These are phyloP conservation scores for Cercospora sojina DNA, from an alignment of 2,329 filamentous ascomycete genomes.

Conservation along the genomic window DNA sequence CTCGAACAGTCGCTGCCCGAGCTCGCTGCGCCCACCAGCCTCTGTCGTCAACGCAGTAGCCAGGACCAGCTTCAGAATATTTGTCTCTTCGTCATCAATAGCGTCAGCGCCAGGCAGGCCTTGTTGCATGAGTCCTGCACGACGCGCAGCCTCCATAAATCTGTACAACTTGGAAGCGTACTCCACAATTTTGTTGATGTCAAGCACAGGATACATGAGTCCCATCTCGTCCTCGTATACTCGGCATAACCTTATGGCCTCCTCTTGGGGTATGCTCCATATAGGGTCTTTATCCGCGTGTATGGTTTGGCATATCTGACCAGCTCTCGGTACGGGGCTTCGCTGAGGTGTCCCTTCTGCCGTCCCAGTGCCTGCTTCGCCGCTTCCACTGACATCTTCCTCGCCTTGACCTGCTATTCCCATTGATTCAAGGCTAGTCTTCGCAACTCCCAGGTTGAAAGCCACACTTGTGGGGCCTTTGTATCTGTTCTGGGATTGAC, in stretches of 20 bases:
- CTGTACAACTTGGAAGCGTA: constrained; percentile 69
- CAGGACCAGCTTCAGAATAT: constrained; percentile 78
- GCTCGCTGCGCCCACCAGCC: constrained; percentile 72
- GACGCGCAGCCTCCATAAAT: constrained; percentile 68
- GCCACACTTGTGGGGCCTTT: constrained; percentile 81
- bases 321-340: constrained; percentile 14
- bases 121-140: constrained; percentile 58
- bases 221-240: constrained; percentile 89
- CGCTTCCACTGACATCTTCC: constrained; percentile 56
- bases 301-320: constrained; percentile 33
- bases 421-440: constrained; percentile 84
- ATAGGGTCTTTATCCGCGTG: constrained; percentile 69
- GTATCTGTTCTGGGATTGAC: constrained; percentile 59
- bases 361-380: constrained; percentile 23
- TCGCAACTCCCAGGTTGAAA: constrained; percentile 83
- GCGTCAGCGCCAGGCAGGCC: constrained; percentile 56
- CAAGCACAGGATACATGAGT: constrained; percentile 85
- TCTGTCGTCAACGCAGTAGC: constrained; percentile 76
- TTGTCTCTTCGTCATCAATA: constrained; percentile 63
- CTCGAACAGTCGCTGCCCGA: constrained; percentile 70
- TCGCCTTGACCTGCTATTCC: constrained; percentile 70
- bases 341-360: constrained; percentile 24
- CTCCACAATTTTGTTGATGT: constrained; percentile 67
- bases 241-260: constrained; percentile 74
- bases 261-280: constrained; percentile 73